These are phyloP conservation scores for Chrysopogon serrulatus DNA, from an alignment of 176 grass and related monocot species.

Conservation along the genomic window DNA sequence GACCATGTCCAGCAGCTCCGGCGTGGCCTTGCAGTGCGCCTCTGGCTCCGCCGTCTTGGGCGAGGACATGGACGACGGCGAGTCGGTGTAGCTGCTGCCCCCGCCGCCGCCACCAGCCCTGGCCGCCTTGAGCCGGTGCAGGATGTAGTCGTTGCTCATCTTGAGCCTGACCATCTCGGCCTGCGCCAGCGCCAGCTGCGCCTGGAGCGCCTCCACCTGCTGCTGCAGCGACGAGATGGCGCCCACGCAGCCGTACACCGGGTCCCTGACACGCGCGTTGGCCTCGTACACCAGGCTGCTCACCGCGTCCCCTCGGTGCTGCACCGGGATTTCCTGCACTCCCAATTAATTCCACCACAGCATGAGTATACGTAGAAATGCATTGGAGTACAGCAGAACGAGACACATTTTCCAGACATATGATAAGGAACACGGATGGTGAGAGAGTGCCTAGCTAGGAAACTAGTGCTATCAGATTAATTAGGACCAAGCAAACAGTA, in stretches of 20 bases:
- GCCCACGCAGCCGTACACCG: slow-evolving; percentile 90
- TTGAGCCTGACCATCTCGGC: slow-evolving; percentile 76
- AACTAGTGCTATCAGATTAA: not conserved
- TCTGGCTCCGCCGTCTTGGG: slow-evolving; percentile 37
- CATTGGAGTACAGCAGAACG: not conserved
- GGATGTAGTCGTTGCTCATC: slow-evolving; percentile 56
- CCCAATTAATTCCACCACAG: slow-evolving; percentile 8
- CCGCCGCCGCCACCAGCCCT: not conserved
- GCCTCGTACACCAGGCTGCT: slow-evolving; percentile 99
- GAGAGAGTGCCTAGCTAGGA: not conserved
- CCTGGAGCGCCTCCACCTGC: slow-evolving; percentile 86
- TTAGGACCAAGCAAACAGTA: not conserved
- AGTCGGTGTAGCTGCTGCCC: slow-evolving; percentile 29
- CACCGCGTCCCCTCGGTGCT: slow-evolving; percentile 91
- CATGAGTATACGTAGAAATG: not conserved
- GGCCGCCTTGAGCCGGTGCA: slow-evolving; percentile 31
- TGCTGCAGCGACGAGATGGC: slow-evolving; percentile 92
- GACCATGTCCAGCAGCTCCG: slow-evolving; percentile 28
- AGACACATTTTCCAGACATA: not conserved
- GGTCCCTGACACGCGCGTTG: slow-evolving; percentile 88
- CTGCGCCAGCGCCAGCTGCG: slow-evolving; percentile 85
- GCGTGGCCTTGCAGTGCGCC: slow-evolving; percentile 16
- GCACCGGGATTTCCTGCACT: slow-evolving; percentile 73
- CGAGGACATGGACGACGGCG: slow-evolving; percentile 52
- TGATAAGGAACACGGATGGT: not conserved